Evolutionary conservation across 306 rosid species (phyloP).

Genomic region (Glycine soja): DNA sequence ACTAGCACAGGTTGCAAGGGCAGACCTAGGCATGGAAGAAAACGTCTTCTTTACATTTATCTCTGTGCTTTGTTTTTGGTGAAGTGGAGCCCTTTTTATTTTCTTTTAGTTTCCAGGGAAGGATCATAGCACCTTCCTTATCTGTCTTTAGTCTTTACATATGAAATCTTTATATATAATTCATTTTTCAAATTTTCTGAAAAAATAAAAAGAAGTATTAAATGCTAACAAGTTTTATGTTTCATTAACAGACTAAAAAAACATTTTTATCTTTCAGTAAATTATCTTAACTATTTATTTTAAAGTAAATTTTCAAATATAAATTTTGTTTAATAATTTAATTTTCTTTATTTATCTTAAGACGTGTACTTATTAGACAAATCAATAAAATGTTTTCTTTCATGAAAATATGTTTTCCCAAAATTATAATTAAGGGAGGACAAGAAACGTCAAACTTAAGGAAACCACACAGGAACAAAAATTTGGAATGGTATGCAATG

Average conservation of each 20-base stretch:
- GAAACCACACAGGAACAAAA: not conserved
- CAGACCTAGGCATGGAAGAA: not conserved
- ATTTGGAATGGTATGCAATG: too few relatives aligned
- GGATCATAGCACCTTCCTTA: constrained; percentile 45
- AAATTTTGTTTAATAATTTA: not conserved
- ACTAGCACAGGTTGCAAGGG: too few relatives aligned
- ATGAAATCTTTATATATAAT: not conserved
- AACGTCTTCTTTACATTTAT: not conserved
- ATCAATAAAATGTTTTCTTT: not conserved
- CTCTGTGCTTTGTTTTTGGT: not conserved
- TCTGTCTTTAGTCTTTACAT: constrained; percentile 25
- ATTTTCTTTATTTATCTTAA: not conserved
- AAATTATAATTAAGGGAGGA: not conserved
- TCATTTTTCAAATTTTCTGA: not conserved
- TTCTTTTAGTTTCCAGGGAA: constrained; percentile 21
- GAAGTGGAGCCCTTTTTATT: constrained; percentile 18
- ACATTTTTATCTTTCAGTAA: not conserved
- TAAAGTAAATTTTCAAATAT: not conserved
- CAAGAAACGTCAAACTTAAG: not conserved
- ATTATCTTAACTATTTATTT: too few relatives aligned
- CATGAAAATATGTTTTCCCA: too few relatives aligned
- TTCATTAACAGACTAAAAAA: not conserved
- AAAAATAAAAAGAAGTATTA: too few relatives aligned
- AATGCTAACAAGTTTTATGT: not conserved
- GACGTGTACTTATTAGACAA: not conserved